A percentile compares a stretch with the other conserved stretches of the same genome.
Conservation (phyloP, 257 asterid species). For the Solanum megistacrolobum region DNA sequence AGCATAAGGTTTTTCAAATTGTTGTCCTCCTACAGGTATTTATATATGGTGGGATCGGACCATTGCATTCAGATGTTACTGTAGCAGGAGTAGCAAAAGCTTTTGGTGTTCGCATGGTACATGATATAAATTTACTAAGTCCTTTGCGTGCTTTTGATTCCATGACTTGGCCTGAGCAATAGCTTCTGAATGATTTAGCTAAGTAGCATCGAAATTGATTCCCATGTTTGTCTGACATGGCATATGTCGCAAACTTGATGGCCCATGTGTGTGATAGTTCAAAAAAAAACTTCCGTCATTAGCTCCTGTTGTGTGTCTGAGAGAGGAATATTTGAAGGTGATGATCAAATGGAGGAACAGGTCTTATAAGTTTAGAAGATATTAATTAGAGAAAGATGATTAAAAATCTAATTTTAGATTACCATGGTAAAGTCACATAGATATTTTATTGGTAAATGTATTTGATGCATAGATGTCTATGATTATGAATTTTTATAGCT, state of each 20-base stretch:
- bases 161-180: background rate
- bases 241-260: background rate
- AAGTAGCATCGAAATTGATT: background rate
- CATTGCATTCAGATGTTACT: slow-evolving; percentile 82
- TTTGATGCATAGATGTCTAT: background rate
- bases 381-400: background rate
- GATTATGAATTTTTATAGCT: background rate
- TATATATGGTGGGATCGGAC: slow-evolving; percentile 86
- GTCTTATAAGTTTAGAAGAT: background rate
- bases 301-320: background rate
- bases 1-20: background rate
- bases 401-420: background rate
- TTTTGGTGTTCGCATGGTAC: slow-evolving; percentile 84
- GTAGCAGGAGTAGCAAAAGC: slow-evolving; percentile 95
- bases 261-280: background rate
- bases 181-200: background rate
- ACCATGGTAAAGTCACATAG: background rate
- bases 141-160: background rate
- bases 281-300: background rate
- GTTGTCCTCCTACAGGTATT: slow-evolving; percentile 42
- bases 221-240: background rate
- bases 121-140: background rate
- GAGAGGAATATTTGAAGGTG: background rate
- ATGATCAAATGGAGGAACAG: background rate
- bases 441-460: background rate